Evolutionary conservation across 192 early-diverging fungal genomes (phyloP), one percentile per base, ranked within the genome.

Genomic region (Coemansia sp.): DNA sequence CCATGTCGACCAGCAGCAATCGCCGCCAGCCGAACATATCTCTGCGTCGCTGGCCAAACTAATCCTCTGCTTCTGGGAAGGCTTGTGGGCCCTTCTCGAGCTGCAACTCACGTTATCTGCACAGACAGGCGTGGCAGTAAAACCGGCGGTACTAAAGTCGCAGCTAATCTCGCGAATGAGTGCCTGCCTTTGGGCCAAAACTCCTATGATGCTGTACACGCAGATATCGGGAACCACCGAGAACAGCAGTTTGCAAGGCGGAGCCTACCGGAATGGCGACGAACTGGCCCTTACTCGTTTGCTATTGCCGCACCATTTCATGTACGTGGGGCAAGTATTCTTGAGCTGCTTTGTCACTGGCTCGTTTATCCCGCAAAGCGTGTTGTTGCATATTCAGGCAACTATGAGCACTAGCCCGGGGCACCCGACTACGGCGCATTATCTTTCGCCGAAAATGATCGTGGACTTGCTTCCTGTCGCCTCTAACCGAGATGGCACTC

Each of bases 291-390:
- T 81, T 52, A 65, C 57, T 5, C 44, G 47, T 5, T 16, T 72
- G 33, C 65, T 81, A 15, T 44, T 76, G 64, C 79, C 79, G 12
- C 74, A 81, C 27, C 79, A 81, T 29, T 65, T 81, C 1, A 54
- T 81, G 18, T 49, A 70, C 65, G 52, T 81, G 40, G 65, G 66
- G 15, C 79, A 71, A 15, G 63, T 70, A 31, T 76, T 62, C 63
- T 24, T 65, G 40, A 43, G 34, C 65, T 44, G 68, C 49, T 68
- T 67, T 20, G 47, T 76, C 22, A 41, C 36, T 0, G 63, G 40
- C 27, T 7, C 22, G 16, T 65, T 67, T 60, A 44, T 73, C 9
- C 67, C 74, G 13, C 46, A 18, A 1, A 54, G 44, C 42, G 74
- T 81, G 20, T 3, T 73, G 38, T 49, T 20, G 31, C 27, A 59